Evolutionary conservation across 805 yeast species (phyloP).

Genomic region (Kazachstania bromeliacearum): DNA sequence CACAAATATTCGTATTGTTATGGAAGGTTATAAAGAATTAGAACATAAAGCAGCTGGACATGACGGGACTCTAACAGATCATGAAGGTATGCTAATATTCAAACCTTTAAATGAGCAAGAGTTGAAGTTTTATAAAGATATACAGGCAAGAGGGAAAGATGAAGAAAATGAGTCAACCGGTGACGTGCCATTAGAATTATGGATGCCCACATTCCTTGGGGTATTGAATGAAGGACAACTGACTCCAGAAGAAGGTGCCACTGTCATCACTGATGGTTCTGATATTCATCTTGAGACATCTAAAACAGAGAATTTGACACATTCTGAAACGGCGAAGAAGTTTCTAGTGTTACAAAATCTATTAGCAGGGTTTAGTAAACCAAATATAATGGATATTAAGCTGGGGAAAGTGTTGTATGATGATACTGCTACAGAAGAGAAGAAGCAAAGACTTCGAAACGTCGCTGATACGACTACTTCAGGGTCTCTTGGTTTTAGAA

Average conservation of each 20-base stretch:
- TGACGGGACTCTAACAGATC: slow-evolving; percentile 60
- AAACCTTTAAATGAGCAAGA: slow-evolving; percentile 62
- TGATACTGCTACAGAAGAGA: slow-evolving; percentile 46
- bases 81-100: slow-evolving; percentile 58
- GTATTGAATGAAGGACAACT: slow-evolving; percentile 18
- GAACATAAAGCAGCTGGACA: slow-evolving; percentile 88
- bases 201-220: slow-evolving; percentile 27
- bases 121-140: slow-evolving; percentile 54
- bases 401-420: slow-evolving; percentile 69
- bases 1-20: not conserved
- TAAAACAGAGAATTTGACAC: not conserved
- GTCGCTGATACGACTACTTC: slow-evolving; percentile 73
- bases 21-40: slow-evolving; percentile 8
- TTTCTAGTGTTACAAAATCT: slow-evolving; percentile 62
- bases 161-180: slow-evolving; percentile 13
- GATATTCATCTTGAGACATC: slow-evolving; percentile 1
- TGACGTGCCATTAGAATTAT: slow-evolving; percentile 19
- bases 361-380: slow-evolving; percentile 48
- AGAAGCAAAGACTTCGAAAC: slow-evolving; percentile 45
- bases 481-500: slow-evolving; percentile 63
- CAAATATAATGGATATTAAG: slow-evolving; percentile 76
- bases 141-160: slow-evolving; percentile 11
- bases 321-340: not conserved
- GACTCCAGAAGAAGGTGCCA: slow-evolving; percentile 3
- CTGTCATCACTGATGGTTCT: slow-evolving; percentile 6